Conservation (phyloP, 2,329 filamentous ascomycete species). For the Neofusicoccum ribis region DNA sequence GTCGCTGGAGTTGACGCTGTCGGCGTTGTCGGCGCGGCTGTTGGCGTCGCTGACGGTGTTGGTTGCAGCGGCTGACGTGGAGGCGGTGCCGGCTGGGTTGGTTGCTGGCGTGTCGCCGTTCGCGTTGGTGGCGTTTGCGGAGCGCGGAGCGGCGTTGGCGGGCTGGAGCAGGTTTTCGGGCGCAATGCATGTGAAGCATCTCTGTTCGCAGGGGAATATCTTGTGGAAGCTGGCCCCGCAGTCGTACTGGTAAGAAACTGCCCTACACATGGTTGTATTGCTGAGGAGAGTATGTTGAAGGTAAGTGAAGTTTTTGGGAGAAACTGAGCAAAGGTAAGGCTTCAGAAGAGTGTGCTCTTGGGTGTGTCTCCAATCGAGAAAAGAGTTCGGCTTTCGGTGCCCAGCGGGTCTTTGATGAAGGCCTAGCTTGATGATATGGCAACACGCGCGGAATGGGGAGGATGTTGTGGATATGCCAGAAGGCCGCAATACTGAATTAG, state of each 20-base stretch:
- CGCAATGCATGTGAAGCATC: not conserved
- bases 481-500: no score
- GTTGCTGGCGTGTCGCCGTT: not conserved
- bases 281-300: no score
- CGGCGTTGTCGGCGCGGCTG: not conserved
- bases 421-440: no score
- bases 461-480: no score
- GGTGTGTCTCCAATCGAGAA: no score
- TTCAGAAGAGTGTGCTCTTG: no score
- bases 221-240: not conserved
- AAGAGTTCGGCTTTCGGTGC: no score
- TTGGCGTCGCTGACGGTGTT: not conserved
- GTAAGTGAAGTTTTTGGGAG: no score
- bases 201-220: not conserved
- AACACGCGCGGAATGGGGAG: no score
- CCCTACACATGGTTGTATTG: not conserved
- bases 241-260: not conserved
- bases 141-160: not conserved
- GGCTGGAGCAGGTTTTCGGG: not conserved
- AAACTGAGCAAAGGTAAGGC: no score
- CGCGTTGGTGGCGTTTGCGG: not conserved
- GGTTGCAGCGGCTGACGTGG: no score
- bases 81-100: not conserved
- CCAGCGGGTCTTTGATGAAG: no score
- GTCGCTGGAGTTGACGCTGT: not conserved